Conservation (phyloP, 2,329 filamentous ascomycete species). For the Colletotrichum neosansevieriae region DNA sequence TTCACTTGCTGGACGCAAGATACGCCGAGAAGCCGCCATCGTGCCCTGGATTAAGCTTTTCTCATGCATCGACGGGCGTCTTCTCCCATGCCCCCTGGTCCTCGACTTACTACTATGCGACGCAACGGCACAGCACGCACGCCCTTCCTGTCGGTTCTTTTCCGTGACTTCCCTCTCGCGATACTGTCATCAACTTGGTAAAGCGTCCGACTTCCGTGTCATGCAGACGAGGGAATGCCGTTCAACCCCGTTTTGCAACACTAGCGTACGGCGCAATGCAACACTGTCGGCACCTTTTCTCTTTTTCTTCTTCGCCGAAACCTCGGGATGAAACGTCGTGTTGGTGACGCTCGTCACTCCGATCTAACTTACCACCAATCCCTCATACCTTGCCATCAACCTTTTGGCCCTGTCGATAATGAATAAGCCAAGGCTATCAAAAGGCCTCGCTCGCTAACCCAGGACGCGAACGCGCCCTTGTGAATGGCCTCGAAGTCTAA, state of each 20-base stretch:
- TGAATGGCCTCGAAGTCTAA: neutral
- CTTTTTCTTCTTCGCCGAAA: neutral
- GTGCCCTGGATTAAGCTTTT: conserved; percentile 9
- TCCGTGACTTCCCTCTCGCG: conserved; percentile 10
- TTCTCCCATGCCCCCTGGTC: neutral
- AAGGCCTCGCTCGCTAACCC: neutral
- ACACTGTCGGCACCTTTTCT: conserved; percentile 1
- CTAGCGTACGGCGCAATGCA: neutral
- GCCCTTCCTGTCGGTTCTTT: neutral
- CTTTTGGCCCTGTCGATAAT: neutral
- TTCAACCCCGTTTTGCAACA: neutral
- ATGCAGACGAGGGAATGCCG: neutral
- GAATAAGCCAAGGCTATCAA: neutral
- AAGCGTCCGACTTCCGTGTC: conserved; percentile 6
- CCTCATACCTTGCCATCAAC: no score
- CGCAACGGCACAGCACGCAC: conserved; percentile 5
- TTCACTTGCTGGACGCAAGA: neutral
- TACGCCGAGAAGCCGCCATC: neutral
- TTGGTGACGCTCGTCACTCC: no score
- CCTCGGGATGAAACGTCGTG: no score
- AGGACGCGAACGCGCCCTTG: neutral
- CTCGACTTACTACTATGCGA: conserved; percentile 6
- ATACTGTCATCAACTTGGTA: neutral
- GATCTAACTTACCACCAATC: no score
- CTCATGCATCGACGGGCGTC: neutral